Conservation (phyloP, 768 basidiomycete species). For the Chlorophyllum brunneum region DNA sequence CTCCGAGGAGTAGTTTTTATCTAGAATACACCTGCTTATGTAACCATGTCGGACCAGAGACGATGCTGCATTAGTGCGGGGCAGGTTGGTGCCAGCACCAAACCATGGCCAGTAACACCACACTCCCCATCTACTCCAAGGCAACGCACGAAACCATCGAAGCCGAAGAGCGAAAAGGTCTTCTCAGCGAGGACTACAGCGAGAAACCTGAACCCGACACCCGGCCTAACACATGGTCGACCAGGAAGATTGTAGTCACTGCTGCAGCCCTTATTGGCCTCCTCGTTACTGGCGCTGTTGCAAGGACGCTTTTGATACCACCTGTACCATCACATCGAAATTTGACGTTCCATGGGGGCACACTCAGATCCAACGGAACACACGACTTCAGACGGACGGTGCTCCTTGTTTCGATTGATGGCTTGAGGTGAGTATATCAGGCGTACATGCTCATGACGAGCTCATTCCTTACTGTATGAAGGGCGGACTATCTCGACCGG, state of each 20-base stretch:
- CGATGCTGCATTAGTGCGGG: too few relatives aligned
- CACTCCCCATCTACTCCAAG: too few relatives aligned
- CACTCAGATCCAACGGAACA: slow-evolving; percentile 72
- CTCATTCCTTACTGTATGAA: slow-evolving; percentile 21
- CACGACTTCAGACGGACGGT: slow-evolving; percentile 80
- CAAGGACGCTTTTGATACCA: slow-evolving; percentile 28
- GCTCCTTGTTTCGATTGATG: slow-evolving; percentile 84
- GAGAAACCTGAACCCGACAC: slow-evolving; percentile 21
- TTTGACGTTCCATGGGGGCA: slow-evolving; percentile 33
- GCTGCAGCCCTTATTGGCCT: slow-evolving; percentile 38
- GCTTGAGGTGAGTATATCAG: slow-evolving; percentile 52
- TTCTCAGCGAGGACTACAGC: slow-evolving; percentile 30
- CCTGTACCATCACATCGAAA: neutral
- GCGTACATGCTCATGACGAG: neutral
- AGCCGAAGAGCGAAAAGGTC: slow-evolving; percentile 36
- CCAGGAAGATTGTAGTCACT: slow-evolving; percentile 32
- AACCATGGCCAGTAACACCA: too few relatives aligned
- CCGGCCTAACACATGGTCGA: slow-evolving; percentile 29
- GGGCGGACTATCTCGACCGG: slow-evolving; percentile 84
- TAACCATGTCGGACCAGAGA: too few relatives aligned
- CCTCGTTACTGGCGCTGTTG: slow-evolving; percentile 38
- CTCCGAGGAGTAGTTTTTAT: slow-evolving; percentile 55
- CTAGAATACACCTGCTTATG: neutral
- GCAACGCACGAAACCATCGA: neutral
- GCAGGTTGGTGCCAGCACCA: too few relatives aligned